Base-by-base conservation (phyloP, 495 filamentous ascomycete genomes). In the Aspergillus haitiensis region DNA sequence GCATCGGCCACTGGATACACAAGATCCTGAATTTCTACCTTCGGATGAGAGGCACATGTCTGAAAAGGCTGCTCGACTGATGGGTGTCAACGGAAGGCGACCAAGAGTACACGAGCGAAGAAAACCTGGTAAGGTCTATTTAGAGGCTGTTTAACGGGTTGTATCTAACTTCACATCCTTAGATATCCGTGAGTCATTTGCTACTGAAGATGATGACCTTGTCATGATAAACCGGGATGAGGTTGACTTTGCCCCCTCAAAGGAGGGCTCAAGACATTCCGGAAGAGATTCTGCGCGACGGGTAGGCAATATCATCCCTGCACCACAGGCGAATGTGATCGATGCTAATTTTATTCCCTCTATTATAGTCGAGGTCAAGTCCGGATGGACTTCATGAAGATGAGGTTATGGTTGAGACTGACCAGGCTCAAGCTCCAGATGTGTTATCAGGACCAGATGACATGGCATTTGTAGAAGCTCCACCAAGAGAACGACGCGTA, bases 391-490 rank as follows among this genome's bases (percentile, higher is more conserved):
- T 62, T 55, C 64, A 76, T 5, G 80, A 82, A 3, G 78, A 82
- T 42, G 62, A 69, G 57, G 74, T 80, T 33, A 77, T 82, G 67
- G 75, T 80, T 18, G 80, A 82, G 55, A 71, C 69, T 32, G 75
- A 79, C 1, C 74, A 71, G 58, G 66, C 67, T 32, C 70, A 65
- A 21, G 70, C 58, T 13, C 71, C 76, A 51, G 72, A 78, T 31
- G 66, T 79, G 7, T 47, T 71, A 15, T 75, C 74, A 35, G 77
- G 78, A 2, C 74, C 78, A 7, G 80, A 91, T 88, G 84, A 88
- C 85, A 36, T 82, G 86, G 66, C 91, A 80, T 67, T 79, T 88
- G 66, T 96, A 80, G 95, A 88, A 84, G 71, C 82, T 79, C 70
- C 83, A 83, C 67, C 84, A 74, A 37, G 77, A 87, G 62, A 96